Evolutionary conservation across 495 filamentous ascomycete genomes (phyloP).

Genomic region (Neurospora cerealis): DNA sequence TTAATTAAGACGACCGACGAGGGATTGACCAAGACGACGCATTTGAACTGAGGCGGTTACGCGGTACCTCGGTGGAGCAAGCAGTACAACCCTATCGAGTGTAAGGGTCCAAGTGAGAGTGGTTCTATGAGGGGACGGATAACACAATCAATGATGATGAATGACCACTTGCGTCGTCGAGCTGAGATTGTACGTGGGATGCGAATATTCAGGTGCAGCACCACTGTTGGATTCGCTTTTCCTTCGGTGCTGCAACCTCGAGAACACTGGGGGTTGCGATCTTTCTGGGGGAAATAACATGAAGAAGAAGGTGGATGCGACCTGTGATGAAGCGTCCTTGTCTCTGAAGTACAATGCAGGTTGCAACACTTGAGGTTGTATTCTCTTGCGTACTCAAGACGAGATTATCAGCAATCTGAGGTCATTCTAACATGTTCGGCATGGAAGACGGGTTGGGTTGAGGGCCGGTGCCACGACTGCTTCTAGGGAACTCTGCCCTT

Average conservation of each 20-base stretch:
- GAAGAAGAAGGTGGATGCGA: background rate
- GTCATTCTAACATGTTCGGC: background rate
- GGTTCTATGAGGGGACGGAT: background rate
- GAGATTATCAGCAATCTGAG: background rate
- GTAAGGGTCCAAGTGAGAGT: background rate
- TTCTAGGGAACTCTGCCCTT: background rate
- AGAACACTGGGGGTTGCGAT: background rate
- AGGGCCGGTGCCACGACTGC: background rate
- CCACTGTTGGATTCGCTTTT: background rate
- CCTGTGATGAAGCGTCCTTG: background rate
- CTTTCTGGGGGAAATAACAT: background rate
- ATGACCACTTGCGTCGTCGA: background rate
- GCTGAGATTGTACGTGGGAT: background rate
- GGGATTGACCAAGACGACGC: background rate
- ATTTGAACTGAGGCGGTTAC: background rate
- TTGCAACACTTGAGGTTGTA: background rate
- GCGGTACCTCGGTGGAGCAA: background rate
- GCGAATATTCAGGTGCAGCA: background rate
- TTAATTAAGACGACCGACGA: background rate
- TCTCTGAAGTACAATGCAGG: background rate
- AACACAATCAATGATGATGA: background rate
- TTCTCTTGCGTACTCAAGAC: background rate
- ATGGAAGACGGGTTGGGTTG: background rate
- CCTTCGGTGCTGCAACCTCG: background rate
- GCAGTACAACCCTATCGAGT: background rate